These are phyloP conservation scores for Conticribra weissflogii DNA, from an alignment of 108 stramenopile species.

Conservation along the genomic window DNA sequence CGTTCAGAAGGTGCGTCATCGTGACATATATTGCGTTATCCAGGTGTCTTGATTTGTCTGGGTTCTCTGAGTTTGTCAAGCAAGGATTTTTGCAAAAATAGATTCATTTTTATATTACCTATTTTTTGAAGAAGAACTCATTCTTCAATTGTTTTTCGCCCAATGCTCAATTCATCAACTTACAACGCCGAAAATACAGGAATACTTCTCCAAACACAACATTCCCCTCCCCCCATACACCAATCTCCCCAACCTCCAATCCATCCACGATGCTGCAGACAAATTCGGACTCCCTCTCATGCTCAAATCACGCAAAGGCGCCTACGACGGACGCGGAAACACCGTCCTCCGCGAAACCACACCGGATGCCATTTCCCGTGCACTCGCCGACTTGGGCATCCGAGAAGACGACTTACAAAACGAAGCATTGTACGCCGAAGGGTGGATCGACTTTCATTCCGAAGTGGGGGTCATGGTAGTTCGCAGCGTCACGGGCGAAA, in stretches of 20 bases:
- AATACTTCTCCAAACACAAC: constrained; percentile 71
- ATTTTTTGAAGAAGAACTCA: too few species aligned
- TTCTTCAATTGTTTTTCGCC: too few species aligned
- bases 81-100: too few species aligned
- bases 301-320: constrained; percentile 93
- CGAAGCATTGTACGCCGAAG: constrained; percentile 87
- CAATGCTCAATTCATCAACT: too few species aligned
- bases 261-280: constrained; percentile 65
- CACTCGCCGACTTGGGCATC: constrained; percentile 63
- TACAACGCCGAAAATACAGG: too few species aligned
- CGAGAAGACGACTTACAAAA: constrained; percentile 42
- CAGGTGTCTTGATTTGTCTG: too few species aligned
- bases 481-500: constrained; percentile 68
- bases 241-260: constrained; percentile 61
- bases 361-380: constrained; percentile 58
- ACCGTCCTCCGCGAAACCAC: constrained; percentile 78
- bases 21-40: too few species aligned
- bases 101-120: too few species aligned
- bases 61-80: too few species aligned
- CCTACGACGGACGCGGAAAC: constrained; percentile 98
- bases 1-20: constrained; percentile 77
- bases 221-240: constrained; percentile 80
- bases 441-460: constrained; percentile 91
- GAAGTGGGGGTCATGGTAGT: constrained; percentile 99
- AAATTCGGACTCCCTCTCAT: constrained; percentile 92